Evolutionary conservation across 208 protist genomes (phyloP).

Genomic region (Crithidia fasciculata): DNA sequence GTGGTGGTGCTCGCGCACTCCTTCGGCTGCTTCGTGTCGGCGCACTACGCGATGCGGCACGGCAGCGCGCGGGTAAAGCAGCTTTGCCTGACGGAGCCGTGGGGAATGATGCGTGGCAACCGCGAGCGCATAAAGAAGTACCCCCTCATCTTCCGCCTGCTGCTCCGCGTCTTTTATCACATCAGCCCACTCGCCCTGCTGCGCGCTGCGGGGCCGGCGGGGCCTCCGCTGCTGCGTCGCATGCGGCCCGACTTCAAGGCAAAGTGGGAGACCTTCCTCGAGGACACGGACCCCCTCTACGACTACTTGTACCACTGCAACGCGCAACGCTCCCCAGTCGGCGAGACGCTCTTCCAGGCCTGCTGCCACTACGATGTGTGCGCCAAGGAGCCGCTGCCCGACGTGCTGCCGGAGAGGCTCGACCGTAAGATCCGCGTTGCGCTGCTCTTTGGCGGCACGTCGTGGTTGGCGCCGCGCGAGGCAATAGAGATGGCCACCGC

Average conservation of each 20-base stretch:
- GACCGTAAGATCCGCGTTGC: slow-evolving; percentile 34
- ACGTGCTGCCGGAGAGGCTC: slow-evolving; percentile 38
- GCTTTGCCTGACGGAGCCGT: slow-evolving; percentile 60
- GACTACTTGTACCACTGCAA: slow-evolving; percentile 86
- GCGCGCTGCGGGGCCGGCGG: slow-evolving; percentile 49
- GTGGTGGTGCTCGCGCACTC: slow-evolving; percentile 66
- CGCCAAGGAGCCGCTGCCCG: slow-evolving; percentile 53
- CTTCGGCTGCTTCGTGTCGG: slow-evolving; percentile 58
- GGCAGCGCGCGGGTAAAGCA: slow-evolving; percentile 31
- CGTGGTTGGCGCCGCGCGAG: slow-evolving; percentile 48
- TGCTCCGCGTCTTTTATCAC: slow-evolving; percentile 43
- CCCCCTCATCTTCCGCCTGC: slow-evolving; percentile 30
- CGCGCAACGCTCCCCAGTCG: slow-evolving; percentile 46
- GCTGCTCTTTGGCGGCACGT: slow-evolving; percentile 58
- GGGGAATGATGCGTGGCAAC: slow-evolving; percentile 52
- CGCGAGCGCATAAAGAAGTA: slow-evolving; percentile 27
- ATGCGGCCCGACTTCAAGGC: slow-evolving; percentile 60
- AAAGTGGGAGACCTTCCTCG: slow-evolving; percentile 50
- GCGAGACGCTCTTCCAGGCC: slow-evolving; percentile 58
- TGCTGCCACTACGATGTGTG: slow-evolving; percentile 60
- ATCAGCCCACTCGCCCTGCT: slow-evolving; percentile 50
- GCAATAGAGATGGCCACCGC: slow-evolving; percentile 37
- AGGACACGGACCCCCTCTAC: slow-evolving; percentile 52
- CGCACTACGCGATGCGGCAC: slow-evolving; percentile 49
- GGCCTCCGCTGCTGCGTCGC: slow-evolving; percentile 46